A percentile compares a stretch with the other conserved stretches of the same genome.
Evolutionary conservation across 345 rosid species (phyloP).

Genomic region (Aquilaria yunnanensis): DNA sequence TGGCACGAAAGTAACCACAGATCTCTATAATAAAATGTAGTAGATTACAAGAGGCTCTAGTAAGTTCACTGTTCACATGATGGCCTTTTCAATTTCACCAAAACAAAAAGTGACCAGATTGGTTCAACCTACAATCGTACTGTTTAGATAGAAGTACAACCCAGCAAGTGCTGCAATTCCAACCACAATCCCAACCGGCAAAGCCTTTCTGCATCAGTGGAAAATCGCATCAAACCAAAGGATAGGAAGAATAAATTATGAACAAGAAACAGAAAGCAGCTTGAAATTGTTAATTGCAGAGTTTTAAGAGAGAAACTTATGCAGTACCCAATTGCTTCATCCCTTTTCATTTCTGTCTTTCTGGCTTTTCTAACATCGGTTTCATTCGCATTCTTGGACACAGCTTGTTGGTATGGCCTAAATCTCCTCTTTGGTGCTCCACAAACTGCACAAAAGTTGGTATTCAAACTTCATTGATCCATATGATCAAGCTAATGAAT

Average conservation of each 20-base stretch:
- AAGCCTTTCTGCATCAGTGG: conserved; percentile 43
- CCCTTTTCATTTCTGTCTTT: conserved; percentile 62
- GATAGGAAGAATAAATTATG: too few relatives aligned
- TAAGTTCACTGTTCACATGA: too few relatives aligned
- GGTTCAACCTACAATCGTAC: conserved; percentile 19
- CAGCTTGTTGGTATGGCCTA: conserved; percentile 55
- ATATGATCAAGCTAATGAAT: too few relatives aligned
- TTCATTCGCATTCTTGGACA: conserved; percentile 54
- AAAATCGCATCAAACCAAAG: neutral
- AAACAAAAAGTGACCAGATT: too few relatives aligned
- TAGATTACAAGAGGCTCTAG: too few relatives aligned
- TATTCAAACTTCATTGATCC: neutral
- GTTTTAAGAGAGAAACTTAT: too few relatives aligned
- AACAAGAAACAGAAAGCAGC: too few relatives aligned
- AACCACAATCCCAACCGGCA: conserved; percentile 67
- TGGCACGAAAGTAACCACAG: too few relatives aligned
- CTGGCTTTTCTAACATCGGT: conserved; percentile 61
- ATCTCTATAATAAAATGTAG: too few relatives aligned
- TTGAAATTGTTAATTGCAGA: too few relatives aligned
- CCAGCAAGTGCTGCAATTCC: conserved; percentile 68
- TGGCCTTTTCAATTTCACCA: too few relatives aligned
- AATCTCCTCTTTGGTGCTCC: conserved; percentile 96
- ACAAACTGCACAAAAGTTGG: conserved; percentile 50
- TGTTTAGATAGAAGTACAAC: conserved; percentile 73
- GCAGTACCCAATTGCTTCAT: conserved; percentile 68